These are phyloP conservation scores for Sporothrix euskadiensis DNA, from an alignment of 2,329 filamentous ascomycete species.

Conservation along the genomic window DNA sequence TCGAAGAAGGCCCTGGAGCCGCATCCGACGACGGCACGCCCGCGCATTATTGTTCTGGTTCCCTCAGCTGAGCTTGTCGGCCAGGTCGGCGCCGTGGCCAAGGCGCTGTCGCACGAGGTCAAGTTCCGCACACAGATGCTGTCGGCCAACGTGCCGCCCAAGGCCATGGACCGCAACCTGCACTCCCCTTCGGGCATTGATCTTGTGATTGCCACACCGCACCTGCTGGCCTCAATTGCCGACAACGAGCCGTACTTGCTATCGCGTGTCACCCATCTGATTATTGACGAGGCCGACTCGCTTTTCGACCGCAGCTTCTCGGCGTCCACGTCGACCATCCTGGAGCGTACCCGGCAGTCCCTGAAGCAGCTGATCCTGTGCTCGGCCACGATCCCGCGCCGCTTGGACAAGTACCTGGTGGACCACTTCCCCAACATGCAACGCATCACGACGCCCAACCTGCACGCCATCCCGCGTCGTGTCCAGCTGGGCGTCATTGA, in stretches of 20 bases:
- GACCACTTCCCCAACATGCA: slow-evolving; percentile 78
- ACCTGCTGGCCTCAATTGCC: slow-evolving; percentile 83
- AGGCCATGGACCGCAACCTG: slow-evolving; percentile 79
- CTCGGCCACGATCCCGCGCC: slow-evolving; percentile 91
- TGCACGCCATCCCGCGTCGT: slow-evolving; percentile 91
- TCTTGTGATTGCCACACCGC: slow-evolving; percentile 82
- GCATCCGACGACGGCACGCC: slow-evolving; percentile 73
- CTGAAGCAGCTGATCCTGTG: slow-evolving; percentile 86
- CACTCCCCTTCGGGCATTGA: slow-evolving; percentile 83
- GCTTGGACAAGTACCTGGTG: slow-evolving; percentile 81
- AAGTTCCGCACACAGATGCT: slow-evolving; percentile 86
- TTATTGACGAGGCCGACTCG: slow-evolving; percentile 95
- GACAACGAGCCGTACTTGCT: slow-evolving; percentile 89
- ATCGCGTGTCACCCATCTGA: slow-evolving; percentile 82
- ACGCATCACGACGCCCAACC: slow-evolving; percentile 88
- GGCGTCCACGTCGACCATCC: slow-evolving; percentile 75
- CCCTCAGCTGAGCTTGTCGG: slow-evolving; percentile 89
- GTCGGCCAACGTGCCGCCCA: slow-evolving; percentile 72
- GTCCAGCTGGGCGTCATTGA: slow-evolving; percentile 94
- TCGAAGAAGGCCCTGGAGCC: slow-evolving; percentile 58
- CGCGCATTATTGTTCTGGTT: slow-evolving; percentile 81
- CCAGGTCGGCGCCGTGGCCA: slow-evolving; percentile 80
- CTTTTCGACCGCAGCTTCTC: slow-evolving; percentile 92
- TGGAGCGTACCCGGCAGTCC: slow-evolving; percentile 78
- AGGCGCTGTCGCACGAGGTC: slow-evolving; percentile 76